Evolutionary conservation across 768 basidiomycete genomes (phyloP), one percentile per base, ranked within the genome.

Genomic region (Lentinula aciculospora): DNA sequence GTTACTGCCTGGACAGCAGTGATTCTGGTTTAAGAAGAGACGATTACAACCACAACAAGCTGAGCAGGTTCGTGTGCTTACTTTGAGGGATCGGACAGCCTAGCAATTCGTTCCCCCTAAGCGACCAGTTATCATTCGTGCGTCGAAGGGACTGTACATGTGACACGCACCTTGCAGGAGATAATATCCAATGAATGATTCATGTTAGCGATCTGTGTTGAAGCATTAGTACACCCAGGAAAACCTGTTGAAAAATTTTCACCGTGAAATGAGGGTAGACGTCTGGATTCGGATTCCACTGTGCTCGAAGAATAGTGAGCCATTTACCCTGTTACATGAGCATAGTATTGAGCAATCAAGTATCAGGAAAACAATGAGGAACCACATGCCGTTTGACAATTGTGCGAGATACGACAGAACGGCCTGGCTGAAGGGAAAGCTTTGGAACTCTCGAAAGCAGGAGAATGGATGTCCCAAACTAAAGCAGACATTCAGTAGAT

Each of bases 1-100:
- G 92, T 90, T n/a, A 93, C 92, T n/a, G 92, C 90, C 70, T 92
- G 92, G 3, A 87, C 86, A 1, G 92, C 91, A 21, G 87, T 82
- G 59, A 93, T 85, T 61, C 88, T 92, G 46, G 28, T 21, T 32
- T 23, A 46, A 27, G 3, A 23, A 25, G 7, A 8, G 28, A 45
- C 27, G 19, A 32, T n/a, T 31, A 17, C 10, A 19, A 15, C 19
- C 3, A 25, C 15, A 5, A 42, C 0, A 45, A 27, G 4, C 54
- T 4, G 42, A 2, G 54, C 21, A 50, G 21, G 8, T 8, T 9
- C 17, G 17, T 25, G 15, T 23, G 44, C 78, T 40, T 65, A 89
- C 88, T 76, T 74, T 27, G 69, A 64, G 42, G 69, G 73, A 68
- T 91, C 88, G 13, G 81, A 70, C 8, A 94, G 71, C 59, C 77